Base-by-base conservation (phyloP, 495 filamentous ascomycete genomes). In the Lasiosphaeria miniovina region DNA sequence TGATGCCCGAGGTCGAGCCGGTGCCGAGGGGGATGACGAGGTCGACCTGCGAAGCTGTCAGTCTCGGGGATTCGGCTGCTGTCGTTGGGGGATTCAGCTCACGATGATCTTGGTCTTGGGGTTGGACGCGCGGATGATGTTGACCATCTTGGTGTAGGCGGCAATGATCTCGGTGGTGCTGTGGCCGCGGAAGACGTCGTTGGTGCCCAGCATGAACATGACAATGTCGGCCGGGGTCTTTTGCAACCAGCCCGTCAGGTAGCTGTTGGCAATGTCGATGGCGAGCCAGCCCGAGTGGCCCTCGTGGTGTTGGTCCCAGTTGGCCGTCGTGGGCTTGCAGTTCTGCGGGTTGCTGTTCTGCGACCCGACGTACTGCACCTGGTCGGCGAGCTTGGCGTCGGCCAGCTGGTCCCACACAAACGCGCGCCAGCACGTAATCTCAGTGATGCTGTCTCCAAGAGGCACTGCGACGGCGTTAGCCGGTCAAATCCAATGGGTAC, bases 171-270 rank as follows among this genome's bases (percentile, higher is more conserved):
- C 71, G 31, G 65, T 45, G 2, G 70, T 63, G 49, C 45, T 67
- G 3, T 60, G 48, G 4, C 66, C 68, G 10, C 54, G 49, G 6
- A 60, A 50, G 1, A 79, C 70, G 56, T 79, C 77, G 55, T 79
- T 76, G 8, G 77, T 79, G 49, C 77, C 77, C 3, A 79, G 64
- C 68, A 74, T 73, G 61, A 77, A 74, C 64, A 68, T 74, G 57
- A 79, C 71, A 6, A 79, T 66, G 50, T 79, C 77, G 10, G 77
- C 70, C 4, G 65, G 66, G 0, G 71, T 72, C 36, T 52, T 68
- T 33, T 66, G 65, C 51, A 78, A 52, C 77, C 76, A 78, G 14
- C 51, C 58, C 4, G 66, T 61, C n/a, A 78, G 58, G 38, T 77
- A 69, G 40, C 70, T 75, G 65, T 77, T 74, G 33, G 75, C 75